Evolutionary conservation across 1,284 basidiomycete species (phyloP), one percentile per base, ranked within the genome.

Genomic region (Peniophora sp.): DNA sequence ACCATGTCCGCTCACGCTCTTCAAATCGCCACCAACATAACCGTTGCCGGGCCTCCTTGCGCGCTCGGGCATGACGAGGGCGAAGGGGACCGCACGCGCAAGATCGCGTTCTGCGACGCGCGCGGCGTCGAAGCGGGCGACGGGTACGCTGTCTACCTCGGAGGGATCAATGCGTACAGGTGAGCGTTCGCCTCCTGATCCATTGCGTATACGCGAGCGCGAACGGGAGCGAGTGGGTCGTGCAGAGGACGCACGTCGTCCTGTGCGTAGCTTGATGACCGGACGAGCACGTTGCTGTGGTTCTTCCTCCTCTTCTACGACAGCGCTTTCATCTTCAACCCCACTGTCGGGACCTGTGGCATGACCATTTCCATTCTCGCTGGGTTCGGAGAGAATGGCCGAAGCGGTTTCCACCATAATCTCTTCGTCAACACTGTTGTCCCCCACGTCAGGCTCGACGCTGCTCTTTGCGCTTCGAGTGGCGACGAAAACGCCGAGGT

Each of bases 31-130:
- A 14, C 27, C n/a, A 11, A 20, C 41, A 17, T n/a, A 17, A 11
- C 20, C 24, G 50, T 17, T 35, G 27, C n/a, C 70, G 68, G 69
- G 34, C 47, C 64, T 60, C 20, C 55, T 46, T 16, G 44, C 49
- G 48, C 61, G 57, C 66, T 91, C 85, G 1, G 89, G 89, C 25
- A 83, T 74, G 60, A 91, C 85, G 47, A 92, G 65, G 9, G 85
- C 86, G 59, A 90, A 91, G 1, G 89, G 89, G 55, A 91, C 70
- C 41, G 80, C 63, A 5, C 69, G 64, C 36, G 65, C 69, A 49
- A 88, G 65, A 59, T 82, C 76, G 11, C 68, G 70, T 60, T 78
- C 80, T 14, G 80, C 72, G 12, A 88, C 70, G 49, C 75, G 69
- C 51, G 77, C 73, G 17, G 86, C 44, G 12, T 22, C 23, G 44